Conservation (phyloP, 345 rosid genomes). For the Acer yangbiense region DNA sequence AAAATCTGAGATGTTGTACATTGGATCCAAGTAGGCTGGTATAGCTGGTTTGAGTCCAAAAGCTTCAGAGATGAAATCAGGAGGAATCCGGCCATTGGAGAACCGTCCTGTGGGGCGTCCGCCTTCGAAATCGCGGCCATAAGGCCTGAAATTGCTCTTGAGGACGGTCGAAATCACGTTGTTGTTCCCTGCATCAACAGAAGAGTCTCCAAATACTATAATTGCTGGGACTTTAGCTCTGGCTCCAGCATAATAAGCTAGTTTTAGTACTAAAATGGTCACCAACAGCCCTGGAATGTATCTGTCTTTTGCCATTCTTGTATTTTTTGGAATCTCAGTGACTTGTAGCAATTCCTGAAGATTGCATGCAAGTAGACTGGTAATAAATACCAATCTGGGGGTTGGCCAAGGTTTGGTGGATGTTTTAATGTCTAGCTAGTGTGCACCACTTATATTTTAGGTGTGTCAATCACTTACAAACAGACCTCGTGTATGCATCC, state of each 20-base stretch:
- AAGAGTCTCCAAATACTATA: slow-evolving; percentile 63
- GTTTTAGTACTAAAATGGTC: neutral
- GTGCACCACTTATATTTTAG: neutral
- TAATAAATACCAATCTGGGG: neutral
- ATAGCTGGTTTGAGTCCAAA: slow-evolving; percentile 51
- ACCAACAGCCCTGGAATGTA: slow-evolving; percentile 15
- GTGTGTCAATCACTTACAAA: too few species aligned
- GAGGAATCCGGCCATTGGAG: slow-evolving; percentile 56
- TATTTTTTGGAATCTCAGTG: neutral
- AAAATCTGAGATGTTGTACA: slow-evolving; percentile 46
- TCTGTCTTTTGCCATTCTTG: neutral
- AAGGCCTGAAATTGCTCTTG: slow-evolving; percentile 58
- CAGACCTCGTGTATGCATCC: too few species aligned
- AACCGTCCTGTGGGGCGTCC: slow-evolving; percentile 55
- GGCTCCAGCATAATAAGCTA: neutral
- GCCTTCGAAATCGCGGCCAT: slow-evolving; percentile 55
- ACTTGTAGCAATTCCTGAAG: neutral
- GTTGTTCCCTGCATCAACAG: slow-evolving; percentile 62
- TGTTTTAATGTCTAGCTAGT: neutral
- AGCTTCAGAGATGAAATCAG: slow-evolving; percentile 56
- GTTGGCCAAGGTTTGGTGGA: slow-evolving; percentile 8
- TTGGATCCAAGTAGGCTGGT: slow-evolving; percentile 64
- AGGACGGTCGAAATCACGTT: slow-evolving; percentile 42
- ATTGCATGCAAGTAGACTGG: neutral
- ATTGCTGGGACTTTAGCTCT: slow-evolving; percentile 41